phyloP scores from a whole-genome alignment of 139 green algal species.

The Picochlorum sp. region DNA sequence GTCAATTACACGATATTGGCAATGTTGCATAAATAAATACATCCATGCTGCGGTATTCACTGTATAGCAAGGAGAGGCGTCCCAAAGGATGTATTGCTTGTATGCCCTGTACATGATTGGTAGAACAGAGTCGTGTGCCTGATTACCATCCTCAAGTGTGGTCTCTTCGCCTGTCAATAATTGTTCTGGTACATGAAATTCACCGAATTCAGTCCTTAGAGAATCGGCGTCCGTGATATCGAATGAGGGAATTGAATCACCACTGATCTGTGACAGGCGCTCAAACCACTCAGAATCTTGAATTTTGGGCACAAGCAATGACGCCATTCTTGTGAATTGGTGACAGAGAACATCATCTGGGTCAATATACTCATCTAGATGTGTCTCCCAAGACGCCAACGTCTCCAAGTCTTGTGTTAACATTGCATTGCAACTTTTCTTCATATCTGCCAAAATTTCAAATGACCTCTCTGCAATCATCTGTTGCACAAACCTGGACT shows the following conservation, averaged over 20 bases:
- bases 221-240: no score
- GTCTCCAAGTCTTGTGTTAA: neutral
- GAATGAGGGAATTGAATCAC: no score
- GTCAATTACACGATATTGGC: neutral
- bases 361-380: neutral
- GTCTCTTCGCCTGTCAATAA: no score
- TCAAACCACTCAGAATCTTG: no score
- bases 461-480: neutral
- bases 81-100: constrained; percentile 9
- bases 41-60: neutral
- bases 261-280: no score
- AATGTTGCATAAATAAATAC: neutral
- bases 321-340: neutral
- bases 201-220: no score
- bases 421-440: neutral
- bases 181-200: no score
- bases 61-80: neutral
- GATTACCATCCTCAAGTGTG: no score
- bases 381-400: neutral
- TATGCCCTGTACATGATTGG: constrained; percentile 15
- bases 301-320: no score
- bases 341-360: neutral
- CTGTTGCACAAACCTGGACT: neutral
- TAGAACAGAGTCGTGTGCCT: neutral
- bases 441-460: neutral